Evolutionary conservation across 371 early-diverging fungal genomes (phyloP).

Genomic region (Lichtheimia ramosa): DNA sequence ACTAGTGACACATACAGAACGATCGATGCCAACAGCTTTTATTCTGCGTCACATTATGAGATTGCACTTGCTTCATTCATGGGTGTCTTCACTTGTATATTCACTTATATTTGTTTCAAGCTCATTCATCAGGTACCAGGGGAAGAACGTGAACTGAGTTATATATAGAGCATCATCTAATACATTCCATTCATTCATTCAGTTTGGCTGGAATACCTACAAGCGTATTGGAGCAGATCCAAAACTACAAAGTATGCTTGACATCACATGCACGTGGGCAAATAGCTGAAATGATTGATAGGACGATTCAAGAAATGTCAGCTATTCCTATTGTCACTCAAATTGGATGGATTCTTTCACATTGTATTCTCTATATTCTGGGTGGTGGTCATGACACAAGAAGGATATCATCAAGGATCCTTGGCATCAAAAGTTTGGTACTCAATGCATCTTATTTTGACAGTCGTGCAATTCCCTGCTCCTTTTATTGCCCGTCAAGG

Average conservation of each 20-base stretch:
- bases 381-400: conserved; percentile 47
- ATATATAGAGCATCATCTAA: not conserved
- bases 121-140: conserved; percentile 34
- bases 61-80: conserved; percentile 30
- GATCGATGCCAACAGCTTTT: conserved; percentile 10
- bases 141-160: too few species aligned
- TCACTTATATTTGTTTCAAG: conserved; percentile 28
- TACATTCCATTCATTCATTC: not conserved
- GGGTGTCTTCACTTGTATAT: conserved; percentile 23
- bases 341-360: conserved; percentile 51
- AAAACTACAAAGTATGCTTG: conserved; percentile 28
- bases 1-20: too few species aligned
- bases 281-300: conserved; percentile 6
- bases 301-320: conserved; percentile 36
- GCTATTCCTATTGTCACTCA: conserved; percentile 35
- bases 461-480: conserved; percentile 35
- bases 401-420: conserved; percentile 29
- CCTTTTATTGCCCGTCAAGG: conserved; percentile 39
- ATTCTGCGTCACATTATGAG: conserved; percentile 33
- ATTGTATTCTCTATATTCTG: conserved; percentile 47
- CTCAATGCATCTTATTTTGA: conserved; percentile 38
- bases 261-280: not conserved
- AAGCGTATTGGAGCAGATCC: conserved; percentile 49
- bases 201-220: conserved; percentile 51
- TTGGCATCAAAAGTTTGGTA: conserved; percentile 29